Conservation (phyloP, 2,329 filamentous ascomycete genomes). For the Exophiala bonariae region DNA sequence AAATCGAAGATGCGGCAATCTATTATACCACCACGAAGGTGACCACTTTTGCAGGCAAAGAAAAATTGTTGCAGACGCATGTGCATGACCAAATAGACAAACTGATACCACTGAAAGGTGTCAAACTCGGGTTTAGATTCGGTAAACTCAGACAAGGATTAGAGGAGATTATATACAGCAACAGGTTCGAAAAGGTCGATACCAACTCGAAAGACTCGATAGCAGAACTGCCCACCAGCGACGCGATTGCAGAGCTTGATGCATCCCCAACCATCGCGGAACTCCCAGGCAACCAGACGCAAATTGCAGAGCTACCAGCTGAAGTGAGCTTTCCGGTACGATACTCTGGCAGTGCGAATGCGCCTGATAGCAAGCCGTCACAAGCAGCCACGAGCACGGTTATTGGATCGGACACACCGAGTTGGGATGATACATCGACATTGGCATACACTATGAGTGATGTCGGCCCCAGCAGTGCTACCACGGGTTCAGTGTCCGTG, state of each 20-base stretch:
- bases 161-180: constrained; percentile 27
- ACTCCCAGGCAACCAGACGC: constrained; percentile 4
- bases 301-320: constrained; percentile 19
- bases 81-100: constrained; percentile 26
- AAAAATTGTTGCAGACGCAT: constrained; percentile 23
- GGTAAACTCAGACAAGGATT: constrained; percentile 20
- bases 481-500: background rate
- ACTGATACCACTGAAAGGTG: constrained; percentile 22
- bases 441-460: background rate
- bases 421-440: background rate
- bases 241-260: constrained; percentile 17
- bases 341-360: background rate
- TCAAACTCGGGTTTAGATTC: constrained; percentile 19
- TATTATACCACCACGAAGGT: constrained; percentile 26
- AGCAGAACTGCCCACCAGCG: constrained; percentile 2
- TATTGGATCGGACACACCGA: background rate
- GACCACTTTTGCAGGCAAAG: constrained; percentile 26
- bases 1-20: constrained; percentile 27
- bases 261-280: constrained; percentile 9
- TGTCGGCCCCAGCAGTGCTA: background rate
- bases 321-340: constrained; percentile 1
- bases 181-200: constrained; percentile 23
- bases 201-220: constrained; percentile 6
- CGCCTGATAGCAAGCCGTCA: constrained; percentile 1
- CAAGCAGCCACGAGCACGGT: constrained; percentile 6